These are phyloP conservation scores for Fusarium nygamai DNA, from an alignment of 2,329 filamentous ascomycete genomes.

Conservation along the genomic window DNA sequence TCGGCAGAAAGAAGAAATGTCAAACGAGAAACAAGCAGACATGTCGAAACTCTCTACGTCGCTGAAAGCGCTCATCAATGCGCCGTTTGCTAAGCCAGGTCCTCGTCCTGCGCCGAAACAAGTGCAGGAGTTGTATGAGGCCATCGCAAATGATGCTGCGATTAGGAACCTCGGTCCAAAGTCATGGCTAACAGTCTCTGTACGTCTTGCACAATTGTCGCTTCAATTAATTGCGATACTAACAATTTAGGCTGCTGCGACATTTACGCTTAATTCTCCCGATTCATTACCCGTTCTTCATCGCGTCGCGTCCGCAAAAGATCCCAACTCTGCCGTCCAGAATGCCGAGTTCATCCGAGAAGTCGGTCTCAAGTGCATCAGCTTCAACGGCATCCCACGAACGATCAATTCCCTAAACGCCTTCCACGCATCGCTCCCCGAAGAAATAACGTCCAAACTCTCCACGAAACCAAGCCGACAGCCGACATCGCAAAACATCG, in stretches of 20 bases:
- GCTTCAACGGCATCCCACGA: conserved; percentile 84
- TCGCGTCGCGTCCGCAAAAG: conserved; percentile 54
- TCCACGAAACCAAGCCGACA: conserved; percentile 65
- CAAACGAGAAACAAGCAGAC: conserved; percentile 34
- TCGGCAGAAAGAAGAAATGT: conserved; percentile 26
- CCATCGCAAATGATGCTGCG: conserved; percentile 70
- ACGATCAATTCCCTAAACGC: conserved; percentile 84
- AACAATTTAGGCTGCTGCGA: conserved; percentile 73
- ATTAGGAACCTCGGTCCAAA: conserved; percentile 69
- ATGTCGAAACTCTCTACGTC: conserved; percentile 80
- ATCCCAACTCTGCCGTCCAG: conserved; percentile 47
- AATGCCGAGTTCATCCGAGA: conserved; percentile 79
- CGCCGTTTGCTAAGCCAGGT: conserved; percentile 72
- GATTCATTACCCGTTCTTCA: conserved; percentile 75
- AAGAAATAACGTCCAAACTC: conserved; percentile 62
- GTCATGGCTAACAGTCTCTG: conserved; percentile 75
- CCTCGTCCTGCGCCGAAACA: conserved; percentile 71
- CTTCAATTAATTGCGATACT: not conserved
- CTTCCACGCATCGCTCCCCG: conserved; percentile 72
- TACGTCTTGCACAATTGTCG: conserved; percentile 45
- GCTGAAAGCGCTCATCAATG: conserved; percentile 79
- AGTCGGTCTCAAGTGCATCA: conserved; percentile 79
- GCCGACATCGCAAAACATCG: conserved; percentile 63
- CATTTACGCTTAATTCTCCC: conserved; percentile 87
- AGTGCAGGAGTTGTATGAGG: conserved; percentile 71